These are phyloP conservation scores for Colletotrichum aenigma DNA, from an alignment of 2,329 filamentous ascomycete genomes.

Conservation along the genomic window DNA sequence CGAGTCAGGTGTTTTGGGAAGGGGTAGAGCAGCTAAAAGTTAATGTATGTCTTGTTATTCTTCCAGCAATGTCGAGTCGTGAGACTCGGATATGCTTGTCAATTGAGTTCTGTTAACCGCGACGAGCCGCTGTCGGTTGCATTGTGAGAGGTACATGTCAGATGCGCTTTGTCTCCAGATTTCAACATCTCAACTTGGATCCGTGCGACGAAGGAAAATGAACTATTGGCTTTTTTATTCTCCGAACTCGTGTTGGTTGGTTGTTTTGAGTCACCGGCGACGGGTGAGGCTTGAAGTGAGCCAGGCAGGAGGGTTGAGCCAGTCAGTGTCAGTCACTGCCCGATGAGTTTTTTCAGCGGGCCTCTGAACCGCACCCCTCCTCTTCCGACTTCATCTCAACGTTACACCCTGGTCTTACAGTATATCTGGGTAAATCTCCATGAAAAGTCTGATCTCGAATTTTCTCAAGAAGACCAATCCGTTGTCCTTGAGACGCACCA, in stretches of 20 bases:
- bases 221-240: neutral
- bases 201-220: neutral
- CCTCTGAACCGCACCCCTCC: conserved; percentile 9
- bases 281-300: neutral
- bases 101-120: neutral
- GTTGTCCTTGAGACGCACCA: neutral
- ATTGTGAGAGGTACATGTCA: neutral
- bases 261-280: neutral
- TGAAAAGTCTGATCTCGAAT: neutral
- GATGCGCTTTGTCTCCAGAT: neutral
- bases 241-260: neutral
- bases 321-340: neutral
- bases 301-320: neutral
- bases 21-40: neutral
- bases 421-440: neutral
- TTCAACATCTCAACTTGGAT: neutral
- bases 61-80: neutral
- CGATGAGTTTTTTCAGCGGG: neutral
- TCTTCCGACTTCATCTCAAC: conserved; percentile 31
- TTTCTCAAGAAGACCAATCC: neutral
- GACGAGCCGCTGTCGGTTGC: neutral
- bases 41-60: neutral
- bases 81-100: neutral
- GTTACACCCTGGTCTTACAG: neutral
- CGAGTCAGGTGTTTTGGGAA: neutral